These are phyloP conservation scores for Populus hybrid DNA, from an alignment of 441 rosid species.

Conservation along the genomic window DNA sequence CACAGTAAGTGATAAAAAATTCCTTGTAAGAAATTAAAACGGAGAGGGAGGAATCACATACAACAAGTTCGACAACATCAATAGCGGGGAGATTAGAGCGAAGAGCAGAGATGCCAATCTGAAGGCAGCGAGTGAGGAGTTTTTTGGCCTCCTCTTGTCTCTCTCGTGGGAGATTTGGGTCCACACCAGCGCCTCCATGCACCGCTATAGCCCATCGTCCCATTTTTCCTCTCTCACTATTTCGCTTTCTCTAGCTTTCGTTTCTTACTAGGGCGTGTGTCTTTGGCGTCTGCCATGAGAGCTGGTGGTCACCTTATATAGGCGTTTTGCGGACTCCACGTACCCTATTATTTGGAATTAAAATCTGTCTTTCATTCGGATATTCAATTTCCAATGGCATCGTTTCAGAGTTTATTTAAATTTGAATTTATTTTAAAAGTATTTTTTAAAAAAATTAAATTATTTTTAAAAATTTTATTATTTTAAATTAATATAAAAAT, in stretches of 20 bases:
- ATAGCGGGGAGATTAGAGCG: slow-evolving; percentile 71
- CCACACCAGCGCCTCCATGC: slow-evolving; percentile 98
- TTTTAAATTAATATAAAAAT: too few species aligned
- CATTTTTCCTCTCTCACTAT: slow-evolving; percentile 31
- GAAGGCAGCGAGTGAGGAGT: slow-evolving; percentile 84
- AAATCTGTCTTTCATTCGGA: not conserved
- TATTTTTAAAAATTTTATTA: too few species aligned
- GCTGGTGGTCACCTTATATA: slow-evolving; percentile 15
- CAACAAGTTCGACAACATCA: slow-evolving; percentile 93
- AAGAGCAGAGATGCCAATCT: slow-evolving; percentile 79
- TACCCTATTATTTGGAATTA: not conserved
- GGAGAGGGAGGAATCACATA: slow-evolving; percentile 24
- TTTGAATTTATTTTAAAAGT: not conserved
- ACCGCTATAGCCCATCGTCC: slow-evolving; percentile 96
- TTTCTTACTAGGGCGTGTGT: not conserved
- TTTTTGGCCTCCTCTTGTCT: slow-evolving; percentile 79
- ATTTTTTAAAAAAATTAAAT: too few species aligned
- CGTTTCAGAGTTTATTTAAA: not conserved
- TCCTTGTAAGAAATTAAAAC: not conserved
- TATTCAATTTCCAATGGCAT: not conserved
- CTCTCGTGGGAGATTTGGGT: slow-evolving; percentile 77
- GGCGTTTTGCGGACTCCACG: slow-evolving; percentile 25
- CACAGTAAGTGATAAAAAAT: not conserved
- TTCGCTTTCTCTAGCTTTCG: slow-evolving; percentile 4
- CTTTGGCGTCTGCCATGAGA: not conserved